Base-by-base conservation (phyloP, 2,329 filamentous ascomycete species). In the Moelleriella libera region DNA sequence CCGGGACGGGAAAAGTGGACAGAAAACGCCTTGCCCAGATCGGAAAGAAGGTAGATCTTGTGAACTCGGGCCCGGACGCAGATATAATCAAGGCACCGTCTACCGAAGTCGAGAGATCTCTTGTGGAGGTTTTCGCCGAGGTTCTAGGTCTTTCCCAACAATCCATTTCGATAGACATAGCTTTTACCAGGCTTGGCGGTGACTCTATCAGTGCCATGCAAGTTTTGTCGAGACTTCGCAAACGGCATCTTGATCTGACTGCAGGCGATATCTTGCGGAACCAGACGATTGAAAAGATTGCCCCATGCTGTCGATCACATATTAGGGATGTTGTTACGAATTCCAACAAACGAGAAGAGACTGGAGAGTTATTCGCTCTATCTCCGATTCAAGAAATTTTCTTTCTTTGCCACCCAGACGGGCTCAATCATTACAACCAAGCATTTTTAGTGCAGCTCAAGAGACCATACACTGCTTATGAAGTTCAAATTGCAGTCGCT, bases 131-230 rank as follows among this genome's bases (percentile, higher is more conserved):
- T 1, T 54, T 50, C 49, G 48, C 45, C 1, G 31, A 44, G 2
- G 21, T 56, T 1, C 50, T 57, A 5, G 42, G 46, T 6, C 8
- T 53, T 9, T 30, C 41, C 7, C 34, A 41, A 11, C 41, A 48
- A 1, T 41, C 42, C 4, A 65, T 72, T 28, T 60, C 63, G 5
- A 49, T 59, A 3, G 60, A 68, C 9, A 63, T 70, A 49, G 69
- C 66, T 53, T 73, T 74, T 55, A 69, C 73, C 58, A 61, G 60
- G 1, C 57, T 71, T 0, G 70, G 70, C 9, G 70, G 70, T 29
- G 68, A 72, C 51, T 72, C 70, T 0, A 61, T 72, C 4, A 48
- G 60, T 2, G 69, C 70, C 2, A 75, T 74, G 66, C 67, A 64
- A 46, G 66, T 51, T 57, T 52, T 53, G 3, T 47, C 50, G 1